Evolutionary conservation across 441 rosid genomes (phyloP).

Genomic region (Aquilaria agallochum): DNA sequence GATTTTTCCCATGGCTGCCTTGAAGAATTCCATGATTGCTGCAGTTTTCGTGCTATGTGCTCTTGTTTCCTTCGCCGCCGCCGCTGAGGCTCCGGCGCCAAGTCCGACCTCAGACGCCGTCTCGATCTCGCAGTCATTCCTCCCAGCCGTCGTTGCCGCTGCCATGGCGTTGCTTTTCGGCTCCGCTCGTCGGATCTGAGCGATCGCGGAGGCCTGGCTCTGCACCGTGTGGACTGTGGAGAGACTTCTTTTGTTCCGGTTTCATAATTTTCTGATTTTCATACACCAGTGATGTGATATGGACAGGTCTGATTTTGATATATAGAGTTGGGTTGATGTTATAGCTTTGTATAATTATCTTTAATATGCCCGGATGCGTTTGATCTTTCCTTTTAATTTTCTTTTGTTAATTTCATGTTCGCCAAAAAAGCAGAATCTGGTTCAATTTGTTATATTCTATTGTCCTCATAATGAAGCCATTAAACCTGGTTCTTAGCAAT

Average conservation of each 20-base stretch:
- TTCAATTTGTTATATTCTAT: no score
- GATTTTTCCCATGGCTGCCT: conserved; percentile 20
- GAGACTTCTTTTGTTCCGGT: no score
- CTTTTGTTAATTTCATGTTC: not conserved
- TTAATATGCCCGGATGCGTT: not conserved
- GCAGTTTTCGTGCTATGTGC: conserved; percentile 23
- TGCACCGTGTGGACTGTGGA: not conserved
- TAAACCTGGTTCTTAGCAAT: no score
- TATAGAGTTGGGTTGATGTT: no score
- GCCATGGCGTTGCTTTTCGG: conserved; percentile 30
- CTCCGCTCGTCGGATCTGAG: conserved; percentile 36
- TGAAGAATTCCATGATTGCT: conserved; percentile 16
- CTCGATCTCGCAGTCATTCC: conserved; percentile 28
- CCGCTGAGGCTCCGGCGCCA: conserved; percentile 41
- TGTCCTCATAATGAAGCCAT: no score
- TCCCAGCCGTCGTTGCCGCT: conserved; percentile 22
- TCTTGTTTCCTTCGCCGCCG: conserved; percentile 26
- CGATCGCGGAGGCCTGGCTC: not conserved
- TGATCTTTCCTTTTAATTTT: not conserved
- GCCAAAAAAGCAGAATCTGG: no score
- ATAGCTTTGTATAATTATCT: no score
- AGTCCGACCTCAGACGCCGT: conserved; percentile 32
- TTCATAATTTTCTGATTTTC: no score
- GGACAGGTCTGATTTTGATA: no score
- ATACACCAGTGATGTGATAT: no score